Conservation (phyloP, 2,329 filamentous ascomycete genomes). For the Aspergillus viridinutans region DNA sequence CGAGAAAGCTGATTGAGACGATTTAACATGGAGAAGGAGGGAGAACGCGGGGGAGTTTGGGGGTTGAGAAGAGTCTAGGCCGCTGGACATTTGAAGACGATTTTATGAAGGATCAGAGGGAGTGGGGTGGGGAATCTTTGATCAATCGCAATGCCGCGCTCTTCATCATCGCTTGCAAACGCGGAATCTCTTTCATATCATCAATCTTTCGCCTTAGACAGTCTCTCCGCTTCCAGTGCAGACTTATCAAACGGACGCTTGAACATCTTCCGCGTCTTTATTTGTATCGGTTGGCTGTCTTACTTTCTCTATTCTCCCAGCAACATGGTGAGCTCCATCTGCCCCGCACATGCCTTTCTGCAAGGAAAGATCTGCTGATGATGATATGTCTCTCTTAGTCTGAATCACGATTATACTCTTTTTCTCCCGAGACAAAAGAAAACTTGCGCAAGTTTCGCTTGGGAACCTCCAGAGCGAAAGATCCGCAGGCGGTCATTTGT, state of each 20-base stretch:
- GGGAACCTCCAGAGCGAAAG: conserved; percentile 78
- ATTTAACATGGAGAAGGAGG: conserved; percentile 60
- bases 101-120: conserved; percentile 11
- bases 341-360: conserved; percentile 10
- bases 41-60: conserved; percentile 2
- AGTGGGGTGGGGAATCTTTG: conserved; percentile 13
- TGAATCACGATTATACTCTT: conserved; percentile 85
- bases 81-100: conserved; percentile 4
- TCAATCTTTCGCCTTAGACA: neutral
- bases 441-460: conserved; percentile 93
- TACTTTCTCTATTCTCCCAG: neutral
- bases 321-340: conserved; percentile 13
- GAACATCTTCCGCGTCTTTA: neutral
- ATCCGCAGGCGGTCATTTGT: conserved; percentile 93
- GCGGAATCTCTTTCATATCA: neutral
- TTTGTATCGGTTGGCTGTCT: neutral
- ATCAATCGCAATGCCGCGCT: conserved; percentile 5
- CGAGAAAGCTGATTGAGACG: conserved; percentile 69
- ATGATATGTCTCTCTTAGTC: conserved; percentile 48
- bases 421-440: conserved; percentile 84
- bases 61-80: neutral
- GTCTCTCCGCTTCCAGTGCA: neutral
- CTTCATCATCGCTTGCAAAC: neutral
- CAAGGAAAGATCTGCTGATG: neutral
- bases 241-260: neutral